Conservation (phyloP, 2,329 filamentous ascomycete genomes). For the Whalleya microplaca region DNA sequence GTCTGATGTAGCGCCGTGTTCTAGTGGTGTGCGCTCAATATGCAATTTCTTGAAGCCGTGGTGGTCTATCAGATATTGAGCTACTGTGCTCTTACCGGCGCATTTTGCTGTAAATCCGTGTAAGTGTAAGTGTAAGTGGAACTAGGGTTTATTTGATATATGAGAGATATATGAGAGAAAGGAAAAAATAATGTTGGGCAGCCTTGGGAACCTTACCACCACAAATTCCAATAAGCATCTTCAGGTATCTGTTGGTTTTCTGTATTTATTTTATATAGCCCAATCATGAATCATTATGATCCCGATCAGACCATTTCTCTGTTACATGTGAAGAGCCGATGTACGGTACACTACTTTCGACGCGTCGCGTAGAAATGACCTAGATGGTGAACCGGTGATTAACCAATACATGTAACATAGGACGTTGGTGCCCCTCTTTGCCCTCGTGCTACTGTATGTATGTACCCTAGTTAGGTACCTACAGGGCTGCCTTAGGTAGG, state of each 20-base stretch:
- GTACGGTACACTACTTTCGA: background rate
- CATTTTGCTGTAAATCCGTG: conserved; percentile 67
- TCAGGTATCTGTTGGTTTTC: conserved; percentile 13
- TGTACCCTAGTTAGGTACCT: background rate
- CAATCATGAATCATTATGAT: background rate
- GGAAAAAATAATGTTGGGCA: conserved; percentile 2
- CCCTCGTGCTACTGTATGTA: background rate
- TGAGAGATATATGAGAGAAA: background rate
- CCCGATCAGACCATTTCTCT: background rate
- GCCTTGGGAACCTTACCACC: conserved; percentile 56
- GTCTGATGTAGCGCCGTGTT: background rate
- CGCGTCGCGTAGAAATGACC: background rate
- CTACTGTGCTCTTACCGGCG: conserved; percentile 88
- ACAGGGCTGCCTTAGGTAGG: background rate
- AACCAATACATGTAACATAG: too few species aligned
- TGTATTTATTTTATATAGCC: background rate
- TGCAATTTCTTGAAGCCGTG: conserved; percentile 79
- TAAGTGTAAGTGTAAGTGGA: too few species aligned
- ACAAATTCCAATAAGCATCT: conserved; percentile 78
- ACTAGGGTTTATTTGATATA: background rate
- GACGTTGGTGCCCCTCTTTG: background rate
- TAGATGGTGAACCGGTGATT: background rate
- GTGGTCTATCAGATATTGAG: conserved; percentile 81
- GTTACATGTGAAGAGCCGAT: too few species aligned
- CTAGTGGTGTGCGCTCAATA: conserved; percentile 45